phyloP scores from a whole-genome alignment of 768 basidiomycete genomes.

The Psilocybe sp. region DNA sequence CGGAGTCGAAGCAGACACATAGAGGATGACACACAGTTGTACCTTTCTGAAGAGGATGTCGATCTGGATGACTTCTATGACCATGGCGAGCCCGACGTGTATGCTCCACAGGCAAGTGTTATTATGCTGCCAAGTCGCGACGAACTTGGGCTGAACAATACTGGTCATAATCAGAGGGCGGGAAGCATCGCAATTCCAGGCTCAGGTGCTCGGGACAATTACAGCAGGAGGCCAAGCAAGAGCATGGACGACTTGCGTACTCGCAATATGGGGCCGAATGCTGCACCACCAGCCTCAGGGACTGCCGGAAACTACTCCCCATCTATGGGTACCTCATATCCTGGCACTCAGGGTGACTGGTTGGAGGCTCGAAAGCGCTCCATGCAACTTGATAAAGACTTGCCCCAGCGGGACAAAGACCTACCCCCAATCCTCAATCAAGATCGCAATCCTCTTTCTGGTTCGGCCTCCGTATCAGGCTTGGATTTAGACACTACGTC shows the following conservation, averaged over 20 bases:
- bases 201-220: slow-evolving; percentile 40
- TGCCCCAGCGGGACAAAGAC: slow-evolving; percentile 19
- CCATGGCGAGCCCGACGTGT: slow-evolving; percentile 37
- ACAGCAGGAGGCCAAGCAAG: slow-evolving; percentile 58
- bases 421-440: slow-evolving; percentile 12
- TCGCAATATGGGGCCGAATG: slow-evolving; percentile 12
- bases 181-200: too few species aligned
- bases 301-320: slow-evolving; percentile 14
- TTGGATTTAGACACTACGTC: neutral
- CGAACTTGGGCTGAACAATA: too few species aligned
- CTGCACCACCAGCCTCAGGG: slow-evolving; percentile 8
- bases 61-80: slow-evolving; percentile 42
- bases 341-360: slow-evolving; percentile 59
- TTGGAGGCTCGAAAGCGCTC: slow-evolving; percentile 44
- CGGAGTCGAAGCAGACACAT: slow-evolving; percentile 1
- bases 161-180: too few species aligned
- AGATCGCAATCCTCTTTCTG: slow-evolving; percentile 1
- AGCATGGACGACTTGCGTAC: slow-evolving; percentile 48
- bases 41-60: slow-evolving; percentile 26
- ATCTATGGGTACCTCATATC: slow-evolving; percentile 34
- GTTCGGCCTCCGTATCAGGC: slow-evolving; percentile 2
- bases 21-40: slow-evolving; percentile 18
- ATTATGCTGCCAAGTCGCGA: too few species aligned
- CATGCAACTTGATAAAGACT: slow-evolving; percentile 24
- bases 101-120: slow-evolving; percentile 23